Evolutionary conservation across 2,329 filamentous ascomycete genomes (phyloP), one percentile per base, ranked within the genome.

Genomic region (Fusarium subtropicale): DNA sequence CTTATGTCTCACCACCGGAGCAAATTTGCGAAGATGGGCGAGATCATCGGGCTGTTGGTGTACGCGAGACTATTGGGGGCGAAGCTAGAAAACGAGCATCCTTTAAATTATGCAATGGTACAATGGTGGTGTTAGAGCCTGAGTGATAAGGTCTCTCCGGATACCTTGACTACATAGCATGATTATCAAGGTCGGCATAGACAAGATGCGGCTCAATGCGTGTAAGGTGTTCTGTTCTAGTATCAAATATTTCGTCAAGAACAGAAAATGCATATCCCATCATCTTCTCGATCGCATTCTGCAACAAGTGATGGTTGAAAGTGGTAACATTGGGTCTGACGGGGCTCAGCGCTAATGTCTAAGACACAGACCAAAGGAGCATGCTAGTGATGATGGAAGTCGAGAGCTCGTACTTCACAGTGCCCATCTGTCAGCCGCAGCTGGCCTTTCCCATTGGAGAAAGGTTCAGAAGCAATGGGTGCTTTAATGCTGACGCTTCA

Each of bases 361-460:
- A 59, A 67, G 66, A 60, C 54, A 55, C 34, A 65, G 38, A 44
- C 39, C 60, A 30, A 55, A 69, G 36, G 41, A 55, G 50, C 42
- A 34, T 18, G 22, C 58, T 50, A 62, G 56, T 26, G 57, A 33
- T n/a, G 11, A 38, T 30, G 13, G 16, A 47, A 64, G 65, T 64
- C 48, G n/a, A 57, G 11, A 44, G 31, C 22, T 48, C 54, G 65
- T 68, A 68, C 39, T 28, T 42, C 64, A 48, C 44, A 54, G 65
- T 60, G 58, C 39, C 42, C 48, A 63, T 63, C 41, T 71, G 56
- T 69, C 68, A 71, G 68, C 68, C 68, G 68, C 64, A 71, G 56
- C 33, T 12, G 50, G 44, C 47, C 31, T 60, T 38, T 58, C 64
- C 56, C 38, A 64, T 70, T 68, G 51, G 55, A 56, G 44, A 41